These are phyloP conservation scores for Pichia sp. DNA, from an alignment of 1,139 yeast species.

Conservation along the genomic window DNA sequence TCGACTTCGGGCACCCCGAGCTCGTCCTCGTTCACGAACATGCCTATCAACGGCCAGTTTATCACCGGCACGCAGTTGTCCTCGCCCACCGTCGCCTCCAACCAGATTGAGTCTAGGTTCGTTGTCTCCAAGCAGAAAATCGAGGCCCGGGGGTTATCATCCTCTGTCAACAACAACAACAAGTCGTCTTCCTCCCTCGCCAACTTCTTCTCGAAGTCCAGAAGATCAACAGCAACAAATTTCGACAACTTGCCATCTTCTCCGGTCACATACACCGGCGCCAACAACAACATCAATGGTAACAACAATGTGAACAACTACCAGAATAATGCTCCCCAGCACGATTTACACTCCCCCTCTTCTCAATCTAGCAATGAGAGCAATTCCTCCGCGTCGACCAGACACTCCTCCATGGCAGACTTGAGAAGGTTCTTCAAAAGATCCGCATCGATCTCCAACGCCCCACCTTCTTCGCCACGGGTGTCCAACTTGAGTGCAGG, in stretches of 20 bases:
- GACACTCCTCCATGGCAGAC: conserved; percentile 75
- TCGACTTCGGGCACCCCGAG: conserved; percentile 12
- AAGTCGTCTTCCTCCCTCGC: conserved; percentile 47
- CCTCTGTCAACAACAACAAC: conserved; percentile 13
- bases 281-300: conserved; percentile 16
- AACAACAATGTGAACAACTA: not conserved
- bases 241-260: conserved; percentile 26
- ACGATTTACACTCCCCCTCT: conserved; percentile 28
- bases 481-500: conserved; percentile 40
- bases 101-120: conserved; percentile 62
- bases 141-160: conserved; percentile 38
- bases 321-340: conserved; percentile 12
- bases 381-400: conserved; percentile 25
- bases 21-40: conserved; percentile 20
- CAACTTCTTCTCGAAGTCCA: conserved; percentile 46
- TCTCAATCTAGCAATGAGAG: conserved; percentile 23
- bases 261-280: conserved; percentile 23
- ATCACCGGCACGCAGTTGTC: conserved; percentile 60
- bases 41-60: conserved; percentile 51
- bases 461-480: conserved; percentile 35
- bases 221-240: conserved; percentile 29
- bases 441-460: conserved; percentile 29
- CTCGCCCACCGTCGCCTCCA: conserved; percentile 59
- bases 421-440: conserved; percentile 66
- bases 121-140: conserved; percentile 69